Evolutionary conservation across 208 protist species (phyloP).

Genomic region (Kentomonas sorsogonicus): DNA sequence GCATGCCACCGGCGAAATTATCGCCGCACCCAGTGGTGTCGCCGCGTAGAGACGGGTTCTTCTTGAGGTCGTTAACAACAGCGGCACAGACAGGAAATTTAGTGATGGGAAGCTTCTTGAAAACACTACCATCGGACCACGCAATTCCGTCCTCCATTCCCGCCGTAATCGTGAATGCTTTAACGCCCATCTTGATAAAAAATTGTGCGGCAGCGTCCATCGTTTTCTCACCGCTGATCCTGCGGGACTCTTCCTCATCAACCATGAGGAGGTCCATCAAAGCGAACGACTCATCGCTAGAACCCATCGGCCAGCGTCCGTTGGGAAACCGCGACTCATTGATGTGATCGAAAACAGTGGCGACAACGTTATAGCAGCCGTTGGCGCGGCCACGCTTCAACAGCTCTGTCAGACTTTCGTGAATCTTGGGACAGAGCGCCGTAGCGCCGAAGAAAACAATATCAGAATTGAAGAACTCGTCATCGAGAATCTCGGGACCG

Average conservation of each 20-base stretch:
- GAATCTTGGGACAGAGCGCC: slow-evolving; percentile 16
- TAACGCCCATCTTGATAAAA: slow-evolving; percentile 20
- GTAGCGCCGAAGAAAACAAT: slow-evolving; percentile 28
- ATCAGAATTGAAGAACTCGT: slow-evolving; percentile 21
- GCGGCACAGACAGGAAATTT: slow-evolving; percentile 17
- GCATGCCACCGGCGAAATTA: slow-evolving; percentile 24
- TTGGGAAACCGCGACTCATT: slow-evolving; percentile 16
- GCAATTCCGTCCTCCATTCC: slow-evolving; percentile 15
- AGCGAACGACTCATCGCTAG: slow-evolving; percentile 28
- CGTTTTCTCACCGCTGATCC: slow-evolving; percentile 16
- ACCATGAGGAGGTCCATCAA: slow-evolving; percentile 35
- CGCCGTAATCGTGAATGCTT: slow-evolving; percentile 22
- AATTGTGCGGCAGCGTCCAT: slow-evolving; percentile 17
- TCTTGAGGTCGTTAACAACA: slow-evolving; percentile 13
- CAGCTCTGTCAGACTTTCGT: slow-evolving; percentile 21
- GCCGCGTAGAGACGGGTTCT: slow-evolving; percentile 10
- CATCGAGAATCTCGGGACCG: slow-evolving; percentile 9
- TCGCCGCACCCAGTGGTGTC: slow-evolving; percentile 26
- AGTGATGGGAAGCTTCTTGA: slow-evolving; percentile 17
- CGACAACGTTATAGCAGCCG: slow-evolving; percentile 22
- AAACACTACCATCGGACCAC: slow-evolving; percentile 23
- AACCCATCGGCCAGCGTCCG: slow-evolving; percentile 22
- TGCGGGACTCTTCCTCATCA: slow-evolving; percentile 22
- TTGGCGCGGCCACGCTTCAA: slow-evolving; percentile 15
- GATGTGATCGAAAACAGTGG: slow-evolving; percentile 23